Evolutionary conservation across 2,329 filamentous ascomycete genomes (phyloP).

Genomic region (Venturia carpophila): DNA sequence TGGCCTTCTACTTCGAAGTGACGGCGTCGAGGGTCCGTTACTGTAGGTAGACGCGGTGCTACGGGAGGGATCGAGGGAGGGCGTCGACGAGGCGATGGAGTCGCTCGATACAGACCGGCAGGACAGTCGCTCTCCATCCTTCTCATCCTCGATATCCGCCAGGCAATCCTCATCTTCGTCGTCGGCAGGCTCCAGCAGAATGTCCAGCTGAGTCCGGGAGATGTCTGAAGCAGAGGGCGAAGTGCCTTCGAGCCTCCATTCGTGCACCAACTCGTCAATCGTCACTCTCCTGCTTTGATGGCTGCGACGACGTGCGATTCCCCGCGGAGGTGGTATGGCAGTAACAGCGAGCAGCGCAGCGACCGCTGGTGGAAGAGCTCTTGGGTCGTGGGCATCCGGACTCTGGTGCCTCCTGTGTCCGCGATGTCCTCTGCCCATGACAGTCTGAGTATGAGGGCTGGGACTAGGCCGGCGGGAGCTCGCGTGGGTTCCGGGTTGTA

Average conservation of each 20-base stretch:
- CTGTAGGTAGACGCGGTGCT: constrained; percentile 39
- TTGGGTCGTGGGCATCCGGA: constrained; percentile 12
- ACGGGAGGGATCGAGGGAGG: constrained; percentile 32
- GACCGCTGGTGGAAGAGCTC: constrained; percentile 44
- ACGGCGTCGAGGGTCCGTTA: constrained; percentile 26
- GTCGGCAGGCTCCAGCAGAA: constrained; percentile 49
- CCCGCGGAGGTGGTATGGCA: constrained; percentile 46
- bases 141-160: constrained; percentile 16
- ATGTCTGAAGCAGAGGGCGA: constrained; percentile 24
- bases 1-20: constrained; percentile 9
- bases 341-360: constrained; percentile 53
- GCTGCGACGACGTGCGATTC: constrained; percentile 30
- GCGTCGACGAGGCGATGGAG: constrained; percentile 47
- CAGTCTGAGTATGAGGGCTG: constrained; percentile 4
- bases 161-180: constrained; percentile 30
- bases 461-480: constrained; percentile 11
- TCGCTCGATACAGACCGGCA: constrained; percentile 49
- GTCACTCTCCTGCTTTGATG: constrained; percentile 38
- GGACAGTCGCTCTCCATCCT: constrained; percentile 25
- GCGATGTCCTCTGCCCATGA: constrained; percentile 12
- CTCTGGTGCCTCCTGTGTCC: not conserved
- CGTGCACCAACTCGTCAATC: constrained; percentile 50
- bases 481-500: constrained; percentile 8
- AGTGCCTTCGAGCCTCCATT: constrained; percentile 43
- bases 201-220: constrained; percentile 43